Conservation (phyloP, 495 filamentous ascomycete species). For the Trichoderma reesei region DNA sequence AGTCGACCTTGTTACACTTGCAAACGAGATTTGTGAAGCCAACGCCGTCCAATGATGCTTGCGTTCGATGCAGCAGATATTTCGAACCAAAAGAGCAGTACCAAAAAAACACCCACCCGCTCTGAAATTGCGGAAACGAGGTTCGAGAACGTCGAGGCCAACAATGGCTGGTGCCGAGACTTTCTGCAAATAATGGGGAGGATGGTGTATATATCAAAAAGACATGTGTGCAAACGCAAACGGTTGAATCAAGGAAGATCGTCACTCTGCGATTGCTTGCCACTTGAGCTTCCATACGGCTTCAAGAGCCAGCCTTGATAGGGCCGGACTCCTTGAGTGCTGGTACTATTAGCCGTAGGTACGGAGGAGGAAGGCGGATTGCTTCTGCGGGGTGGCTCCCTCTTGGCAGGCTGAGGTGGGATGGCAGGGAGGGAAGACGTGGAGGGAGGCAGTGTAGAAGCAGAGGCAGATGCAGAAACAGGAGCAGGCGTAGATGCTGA, state of each 20-base stretch:
- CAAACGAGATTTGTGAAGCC: neutral
- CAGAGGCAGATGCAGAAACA: neutral
- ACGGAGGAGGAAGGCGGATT: slow-evolving; percentile 8
- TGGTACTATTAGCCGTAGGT: slow-evolving; percentile 6
- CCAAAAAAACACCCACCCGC: neutral
- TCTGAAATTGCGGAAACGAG: neutral
- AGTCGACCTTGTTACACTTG: slow-evolving; percentile 4
- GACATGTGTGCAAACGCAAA: neutral
- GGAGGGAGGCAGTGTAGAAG: neutral
- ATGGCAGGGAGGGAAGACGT: slow-evolving; percentile 12
- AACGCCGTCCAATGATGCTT: neutral
- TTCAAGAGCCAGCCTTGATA: slow-evolving; percentile 10
- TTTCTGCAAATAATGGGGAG: neutral
- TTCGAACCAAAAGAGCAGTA: neutral
- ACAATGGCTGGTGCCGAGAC: neutral
- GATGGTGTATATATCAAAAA: neutral
- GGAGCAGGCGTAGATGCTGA: neutral
- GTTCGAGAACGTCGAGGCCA: neutral
- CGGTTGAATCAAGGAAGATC: neutral
- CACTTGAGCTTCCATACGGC: slow-evolving; percentile 7
- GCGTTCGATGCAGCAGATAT: neutral
- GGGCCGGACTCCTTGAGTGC: neutral
- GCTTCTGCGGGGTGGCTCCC: slow-evolving; percentile 12
- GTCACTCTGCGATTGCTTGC: slow-evolving; percentile 8
- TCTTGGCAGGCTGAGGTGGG: slow-evolving; percentile 17